A percentile compares a stretch with the other conserved stretches of the same genome.
Evolutionary conservation across 164 flowering plant species (phyloP).

Genomic region (Chloranthus sessilifolius): DNA sequence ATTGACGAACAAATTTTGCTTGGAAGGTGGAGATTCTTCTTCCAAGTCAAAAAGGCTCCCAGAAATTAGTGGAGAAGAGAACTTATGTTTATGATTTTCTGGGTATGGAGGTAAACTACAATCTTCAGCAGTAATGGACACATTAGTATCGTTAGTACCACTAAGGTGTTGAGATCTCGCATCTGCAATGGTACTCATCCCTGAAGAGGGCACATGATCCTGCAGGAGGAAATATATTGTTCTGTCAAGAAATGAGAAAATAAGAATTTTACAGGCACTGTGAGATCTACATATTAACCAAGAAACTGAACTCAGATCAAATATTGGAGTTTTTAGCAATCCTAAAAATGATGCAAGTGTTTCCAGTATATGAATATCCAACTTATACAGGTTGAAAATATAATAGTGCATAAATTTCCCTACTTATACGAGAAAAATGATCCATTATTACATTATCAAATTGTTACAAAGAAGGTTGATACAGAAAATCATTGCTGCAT

Average conservation of each 20-base stretch:
- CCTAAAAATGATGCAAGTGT: too few species aligned
- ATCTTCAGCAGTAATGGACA: slow-evolving; percentile 8
- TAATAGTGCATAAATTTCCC: too few species aligned
- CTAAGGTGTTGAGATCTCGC: slow-evolving; percentile 1
- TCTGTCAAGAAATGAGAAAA: background rate
- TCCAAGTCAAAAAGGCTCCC: slow-evolving; percentile 20
- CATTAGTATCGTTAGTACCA: slow-evolving; percentile 3
- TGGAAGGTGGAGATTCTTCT: slow-evolving; percentile 14
- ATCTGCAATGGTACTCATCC: slow-evolving; percentile 6
- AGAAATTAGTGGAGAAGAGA: slow-evolving; percentile 16
- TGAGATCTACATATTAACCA: background rate
- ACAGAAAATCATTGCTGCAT: too few species aligned
- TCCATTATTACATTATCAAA: too few species aligned
- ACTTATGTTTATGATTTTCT: background rate
- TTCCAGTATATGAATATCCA: too few species aligned
- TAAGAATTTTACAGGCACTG: background rate
- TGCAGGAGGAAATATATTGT: slow-evolving; percentile 5
- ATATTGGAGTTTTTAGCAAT: too few species aligned
- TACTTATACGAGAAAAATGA: too few species aligned
- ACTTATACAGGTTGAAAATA: too few species aligned
- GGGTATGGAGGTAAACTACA: slow-evolving; percentile 1
- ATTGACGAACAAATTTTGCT: background rate
- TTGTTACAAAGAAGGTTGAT: too few species aligned
- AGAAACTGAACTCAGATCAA: background rate
- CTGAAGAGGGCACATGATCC: slow-evolving; percentile 13